Evolutionary conservation across 2,329 filamentous ascomycete species (phyloP).

Genomic region (Didymella sp.): DNA sequence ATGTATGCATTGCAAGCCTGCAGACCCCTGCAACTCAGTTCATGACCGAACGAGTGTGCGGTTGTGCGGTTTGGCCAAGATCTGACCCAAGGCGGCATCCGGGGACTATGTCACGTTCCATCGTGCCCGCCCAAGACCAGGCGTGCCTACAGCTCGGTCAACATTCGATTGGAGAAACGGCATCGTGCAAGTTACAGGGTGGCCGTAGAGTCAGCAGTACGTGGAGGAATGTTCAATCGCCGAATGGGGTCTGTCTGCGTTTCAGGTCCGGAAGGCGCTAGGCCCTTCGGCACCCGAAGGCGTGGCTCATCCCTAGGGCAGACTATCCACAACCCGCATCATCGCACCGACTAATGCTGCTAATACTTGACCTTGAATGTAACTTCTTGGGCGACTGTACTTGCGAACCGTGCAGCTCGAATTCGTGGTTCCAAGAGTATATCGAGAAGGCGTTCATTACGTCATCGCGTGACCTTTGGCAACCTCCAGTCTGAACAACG

Average conservation of each 20-base stretch:
- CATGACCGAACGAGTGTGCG: not conserved
- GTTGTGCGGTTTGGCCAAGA: not conserved
- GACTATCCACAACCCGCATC: no score
- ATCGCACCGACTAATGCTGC: no score
- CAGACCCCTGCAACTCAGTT: constrained; percentile 2
- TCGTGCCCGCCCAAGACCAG: not conserved
- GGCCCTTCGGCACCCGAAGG: not conserved
- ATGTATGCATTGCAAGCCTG: not conserved
- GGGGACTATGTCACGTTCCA: not conserved
- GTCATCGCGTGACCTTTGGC: no score
- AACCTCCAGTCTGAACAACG: no score
- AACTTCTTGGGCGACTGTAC: no score
- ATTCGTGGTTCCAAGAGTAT: no score
- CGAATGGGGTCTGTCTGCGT: not conserved
- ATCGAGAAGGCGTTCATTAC: no score
- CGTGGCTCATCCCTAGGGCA: not conserved
- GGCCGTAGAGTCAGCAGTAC: not conserved
- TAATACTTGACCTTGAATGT: no score
- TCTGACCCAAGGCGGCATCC: not conserved
- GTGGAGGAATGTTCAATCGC: not conserved
- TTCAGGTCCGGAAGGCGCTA: not conserved
- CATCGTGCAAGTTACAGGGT: no score
- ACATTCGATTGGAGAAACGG: no score
- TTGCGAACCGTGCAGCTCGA: no score
- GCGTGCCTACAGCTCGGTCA: not conserved